Conservation (phyloP, 805 yeast genomes). For the Kodamaea laetipori region DNA sequence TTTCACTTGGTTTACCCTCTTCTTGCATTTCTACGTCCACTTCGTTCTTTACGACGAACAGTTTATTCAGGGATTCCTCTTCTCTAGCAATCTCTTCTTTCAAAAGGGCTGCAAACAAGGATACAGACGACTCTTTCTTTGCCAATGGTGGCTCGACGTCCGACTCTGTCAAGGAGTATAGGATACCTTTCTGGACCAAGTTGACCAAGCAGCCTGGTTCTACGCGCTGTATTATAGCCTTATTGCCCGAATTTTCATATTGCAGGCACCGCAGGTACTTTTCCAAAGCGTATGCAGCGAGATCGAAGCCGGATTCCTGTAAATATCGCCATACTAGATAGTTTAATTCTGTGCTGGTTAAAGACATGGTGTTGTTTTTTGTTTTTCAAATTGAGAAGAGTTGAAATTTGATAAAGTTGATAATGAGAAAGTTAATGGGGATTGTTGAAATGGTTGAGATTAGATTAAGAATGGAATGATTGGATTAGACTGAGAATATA, state of each 20-base stretch:
- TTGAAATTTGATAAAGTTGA: too few relatives aligned
- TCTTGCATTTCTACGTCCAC: slow-evolving; percentile 8
- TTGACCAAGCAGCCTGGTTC: slow-evolving; percentile 83
- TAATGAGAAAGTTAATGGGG: too few relatives aligned
- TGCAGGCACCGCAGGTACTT: slow-evolving; percentile 66
- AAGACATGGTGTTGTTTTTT: slow-evolving; percentile 54
- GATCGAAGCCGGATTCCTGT: slow-evolving; percentile 79
- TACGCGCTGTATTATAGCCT: slow-evolving; percentile 46
- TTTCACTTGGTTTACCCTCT: background rate
- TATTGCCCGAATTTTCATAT: slow-evolving; percentile 49
- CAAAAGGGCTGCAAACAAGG: slow-evolving; percentile 55
- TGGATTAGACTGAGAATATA: too few relatives aligned
- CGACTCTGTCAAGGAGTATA: slow-evolving; percentile 71
- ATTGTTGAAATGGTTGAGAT: slow-evolving; percentile 7
- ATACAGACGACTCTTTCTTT: slow-evolving; percentile 17
- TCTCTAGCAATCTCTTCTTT: slow-evolving; percentile 35
- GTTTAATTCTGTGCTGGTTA: slow-evolving; percentile 81
- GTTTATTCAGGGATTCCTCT: background rate
- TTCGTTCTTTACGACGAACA: slow-evolving; percentile 1
- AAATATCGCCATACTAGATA: slow-evolving; percentile 91
- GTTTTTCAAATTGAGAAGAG: slow-evolving; percentile 5
- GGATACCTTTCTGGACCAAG: slow-evolving; percentile 82
- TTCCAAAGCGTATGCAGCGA: slow-evolving; percentile 78
- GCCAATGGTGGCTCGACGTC: slow-evolving; percentile 21
- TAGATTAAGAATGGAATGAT: too few relatives aligned